Evolutionary conservation across 2,329 filamentous ascomycete genomes (phyloP).

Genomic region (Trichoderma harzianum): DNA sequence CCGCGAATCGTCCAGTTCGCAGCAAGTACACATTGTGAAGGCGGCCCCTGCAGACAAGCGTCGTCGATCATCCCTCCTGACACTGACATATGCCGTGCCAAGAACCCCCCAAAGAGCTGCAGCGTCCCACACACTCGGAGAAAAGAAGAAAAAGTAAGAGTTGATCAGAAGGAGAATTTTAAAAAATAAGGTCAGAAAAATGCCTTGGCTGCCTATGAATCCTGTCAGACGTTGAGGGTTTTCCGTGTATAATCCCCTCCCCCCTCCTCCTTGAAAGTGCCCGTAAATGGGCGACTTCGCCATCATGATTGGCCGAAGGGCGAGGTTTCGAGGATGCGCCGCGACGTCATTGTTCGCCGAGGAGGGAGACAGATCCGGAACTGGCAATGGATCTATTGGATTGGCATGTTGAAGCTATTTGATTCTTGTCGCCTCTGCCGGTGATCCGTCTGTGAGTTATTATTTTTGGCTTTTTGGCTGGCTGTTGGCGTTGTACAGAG

Average conservation of each 20-base stretch:
- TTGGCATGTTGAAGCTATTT: neutral
- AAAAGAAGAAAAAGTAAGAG: neutral
- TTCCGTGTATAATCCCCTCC: neutral
- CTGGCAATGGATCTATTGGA: neutral
- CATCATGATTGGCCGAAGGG: neutral
- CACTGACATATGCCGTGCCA: neutral
- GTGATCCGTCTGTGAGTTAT: neutral
- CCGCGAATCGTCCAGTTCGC: neutral
- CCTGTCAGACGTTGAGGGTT: neutral
- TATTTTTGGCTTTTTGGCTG: neutral
- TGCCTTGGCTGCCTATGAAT: neutral
- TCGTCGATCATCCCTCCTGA: conserved; percentile 2
- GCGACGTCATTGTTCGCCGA: neutral
- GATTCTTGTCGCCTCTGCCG: neutral
- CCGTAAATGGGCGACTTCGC: neutral
- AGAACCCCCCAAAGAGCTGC: neutral
- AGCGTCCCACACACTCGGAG: neutral
- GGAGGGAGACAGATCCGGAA: neutral
- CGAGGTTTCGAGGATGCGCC: neutral
- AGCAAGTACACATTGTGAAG: neutral
- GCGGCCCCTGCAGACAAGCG: conserved; percentile 1
- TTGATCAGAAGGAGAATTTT: no score
- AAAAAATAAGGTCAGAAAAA: neutral
- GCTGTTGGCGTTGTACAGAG: neutral
- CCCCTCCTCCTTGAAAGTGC: neutral